phyloP scores from a whole-genome alignment of 2,329 filamentous ascomycete species.

The Pestalotiopsis sp. region DNA sequence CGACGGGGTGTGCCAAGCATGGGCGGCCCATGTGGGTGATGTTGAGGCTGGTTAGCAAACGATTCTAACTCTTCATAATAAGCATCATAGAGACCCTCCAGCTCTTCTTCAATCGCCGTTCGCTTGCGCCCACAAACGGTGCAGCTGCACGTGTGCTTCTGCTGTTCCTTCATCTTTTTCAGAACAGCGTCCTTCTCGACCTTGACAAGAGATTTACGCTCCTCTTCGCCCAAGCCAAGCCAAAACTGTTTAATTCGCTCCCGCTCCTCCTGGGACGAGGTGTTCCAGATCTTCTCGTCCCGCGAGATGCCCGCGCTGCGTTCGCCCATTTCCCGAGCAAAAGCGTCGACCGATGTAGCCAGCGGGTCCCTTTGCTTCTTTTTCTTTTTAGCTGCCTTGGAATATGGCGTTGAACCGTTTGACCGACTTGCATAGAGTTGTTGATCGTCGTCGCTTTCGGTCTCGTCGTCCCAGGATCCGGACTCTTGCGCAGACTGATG shows the following conservation, averaged over 20 bases:
- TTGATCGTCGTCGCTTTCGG: constrained; percentile 60
- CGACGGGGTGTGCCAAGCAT: constrained; percentile 71
- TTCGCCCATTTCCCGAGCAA: constrained; percentile 19
- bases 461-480: constrained; percentile 54
- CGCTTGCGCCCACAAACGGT: constrained; percentile 96
- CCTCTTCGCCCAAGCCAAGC: constrained; percentile 90
- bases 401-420: constrained; percentile 42
- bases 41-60: constrained; percentile 78
- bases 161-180: constrained; percentile 99
- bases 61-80: constrained; percentile 98
- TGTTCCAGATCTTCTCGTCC: constrained; percentile 92
- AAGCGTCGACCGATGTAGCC: constrained; percentile 22
- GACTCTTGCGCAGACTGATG: constrained; percentile 22
- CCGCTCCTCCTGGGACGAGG: constrained; percentile 88
- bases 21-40: constrained; percentile 71
- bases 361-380: constrained; percentile 58
- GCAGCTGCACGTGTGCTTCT: constrained; percentile 98
- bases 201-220: constrained; percentile 93
- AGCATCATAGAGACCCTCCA: constrained; percentile 96
- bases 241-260: constrained; percentile 99
- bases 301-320: constrained; percentile 56
- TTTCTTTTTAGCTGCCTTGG: constrained; percentile 65
- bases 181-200: constrained; percentile 98
- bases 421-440: constrained; percentile 37
- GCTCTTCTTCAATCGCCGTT: constrained; percentile 95